A percentile compares a stretch with the other conserved stretches of the same genome.
Conservation (phyloP, 305 asterid genomes). For the Nicotiana rustica region DNA sequence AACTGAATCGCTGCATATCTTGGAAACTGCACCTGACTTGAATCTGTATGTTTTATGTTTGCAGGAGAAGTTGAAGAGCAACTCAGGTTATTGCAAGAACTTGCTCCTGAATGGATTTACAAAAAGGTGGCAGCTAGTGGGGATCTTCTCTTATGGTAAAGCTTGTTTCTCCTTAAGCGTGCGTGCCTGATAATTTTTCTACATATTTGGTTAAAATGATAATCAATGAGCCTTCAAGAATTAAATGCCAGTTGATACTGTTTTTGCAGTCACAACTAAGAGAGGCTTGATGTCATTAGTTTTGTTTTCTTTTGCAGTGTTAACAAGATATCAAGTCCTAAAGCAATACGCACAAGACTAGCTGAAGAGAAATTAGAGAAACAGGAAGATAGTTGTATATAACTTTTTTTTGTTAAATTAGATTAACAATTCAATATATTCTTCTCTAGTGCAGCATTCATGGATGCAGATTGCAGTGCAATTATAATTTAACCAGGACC, state of each 20-base stretch:
- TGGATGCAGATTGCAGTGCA: not conserved
- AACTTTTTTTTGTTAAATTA: not conserved
- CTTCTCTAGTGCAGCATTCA: not conserved
- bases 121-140: slow-evolving; percentile 64
- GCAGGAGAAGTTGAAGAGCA: slow-evolving; percentile 82
- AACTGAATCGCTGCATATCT: not conserved
- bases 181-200: not conserved
- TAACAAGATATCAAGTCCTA: slow-evolving; percentile 62
- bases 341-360: slow-evolving; percentile 57
- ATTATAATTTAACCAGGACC: not conserved
- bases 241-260: not conserved
- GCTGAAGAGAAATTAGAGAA: slow-evolving; percentile 56
- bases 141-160: slow-evolving; percentile 71
- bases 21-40: slow-evolving; percentile 29
- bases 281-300: not conserved
- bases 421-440: not conserved
- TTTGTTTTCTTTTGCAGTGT: slow-evolving; percentile 53
- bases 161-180: not conserved
- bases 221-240: not conserved
- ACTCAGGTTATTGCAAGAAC: slow-evolving; percentile 71
- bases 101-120: slow-evolving; percentile 86
- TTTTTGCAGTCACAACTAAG: not conserved
- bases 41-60: slow-evolving; percentile 34
- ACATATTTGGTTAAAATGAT: not conserved
- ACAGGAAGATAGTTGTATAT: not conserved